Percentiles rank a stretch among this genome's conserved stretches.
phyloP scores from a whole-genome alignment of 306 rosid species.

The Cajanus cajan region DNA sequence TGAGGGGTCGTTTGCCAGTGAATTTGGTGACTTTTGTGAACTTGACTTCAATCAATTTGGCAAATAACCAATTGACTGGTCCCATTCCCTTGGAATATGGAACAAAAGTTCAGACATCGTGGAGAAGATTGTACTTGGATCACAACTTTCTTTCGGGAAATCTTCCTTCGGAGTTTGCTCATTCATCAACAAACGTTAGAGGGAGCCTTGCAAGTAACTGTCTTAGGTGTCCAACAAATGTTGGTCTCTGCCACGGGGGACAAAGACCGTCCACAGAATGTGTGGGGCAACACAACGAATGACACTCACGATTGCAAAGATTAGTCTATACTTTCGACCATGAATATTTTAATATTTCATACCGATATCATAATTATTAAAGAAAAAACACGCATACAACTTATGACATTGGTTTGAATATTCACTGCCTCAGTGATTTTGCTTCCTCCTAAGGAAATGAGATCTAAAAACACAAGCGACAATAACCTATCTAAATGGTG shows the following conservation, averaged over 20 bases:
- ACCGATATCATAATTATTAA: too few species aligned
- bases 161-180: slow-evolving; percentile 38
- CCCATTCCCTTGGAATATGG: slow-evolving; percentile 45
- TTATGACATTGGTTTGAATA: not conserved
- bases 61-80: slow-evolving; percentile 43
- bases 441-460: not conserved
- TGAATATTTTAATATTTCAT: too few species aligned
- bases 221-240: slow-evolving; percentile 39
- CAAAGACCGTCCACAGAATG: slow-evolving; percentile 46
- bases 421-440: not conserved
- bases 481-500: not conserved
- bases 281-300: not conserved
- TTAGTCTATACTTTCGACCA: too few species aligned
- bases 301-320: not conserved
- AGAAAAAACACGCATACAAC: not conserved
- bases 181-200: not conserved
- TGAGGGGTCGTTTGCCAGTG: slow-evolving; percentile 44
- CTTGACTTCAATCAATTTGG: slow-evolving; percentile 35
- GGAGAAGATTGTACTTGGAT: slow-evolving; percentile 42
- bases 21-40: slow-evolving; percentile 39
- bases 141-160: slow-evolving; percentile 43
- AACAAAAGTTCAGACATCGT: slow-evolving; percentile 12
- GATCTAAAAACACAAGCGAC: not conserved
- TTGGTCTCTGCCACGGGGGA: slow-evolving; percentile 33
- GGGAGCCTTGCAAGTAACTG: slow-evolving; percentile 52